A percentile compares a stretch with the other conserved stretches of the same genome.
phyloP scores from a whole-genome alignment of 345 rosid species.

The Dipteronia sinensis region DNA sequence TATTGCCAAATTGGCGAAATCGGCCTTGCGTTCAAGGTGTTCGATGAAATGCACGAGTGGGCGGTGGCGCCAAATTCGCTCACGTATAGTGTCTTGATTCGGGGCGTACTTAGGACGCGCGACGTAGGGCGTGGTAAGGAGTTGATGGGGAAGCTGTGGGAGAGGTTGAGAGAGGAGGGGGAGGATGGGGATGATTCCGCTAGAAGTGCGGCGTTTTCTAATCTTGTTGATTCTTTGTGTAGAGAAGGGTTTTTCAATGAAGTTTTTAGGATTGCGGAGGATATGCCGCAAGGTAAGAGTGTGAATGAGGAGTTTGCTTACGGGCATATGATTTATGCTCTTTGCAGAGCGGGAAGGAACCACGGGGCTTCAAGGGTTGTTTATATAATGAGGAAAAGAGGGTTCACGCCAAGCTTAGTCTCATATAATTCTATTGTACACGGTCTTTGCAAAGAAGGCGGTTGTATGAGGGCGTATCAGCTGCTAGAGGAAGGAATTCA shows the following conservation, averaged over 20 bases:
- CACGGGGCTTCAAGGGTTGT: slow-evolving; percentile 86
- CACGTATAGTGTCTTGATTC: slow-evolving; percentile 57
- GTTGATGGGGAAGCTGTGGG: slow-evolving; percentile 64
- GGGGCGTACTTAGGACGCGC: slow-evolving; percentile 56
- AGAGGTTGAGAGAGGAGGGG: slow-evolving; percentile 41
- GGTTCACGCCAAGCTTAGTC: slow-evolving; percentile 49
- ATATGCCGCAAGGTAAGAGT: slow-evolving; percentile 62
- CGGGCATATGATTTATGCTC: slow-evolving; percentile 74
- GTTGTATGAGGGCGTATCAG: slow-evolving; percentile 81
- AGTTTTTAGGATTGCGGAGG: slow-evolving; percentile 65
- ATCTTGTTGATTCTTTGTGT: slow-evolving; percentile 67
- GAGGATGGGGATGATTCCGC: slow-evolving; percentile 34
- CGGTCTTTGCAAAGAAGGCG: slow-evolving; percentile 72
- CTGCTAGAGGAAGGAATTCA: slow-evolving; percentile 69
- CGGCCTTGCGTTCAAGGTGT: slow-evolving; percentile 53
- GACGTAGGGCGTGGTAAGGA: slow-evolving; percentile 44
- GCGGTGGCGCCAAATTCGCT: slow-evolving; percentile 58
- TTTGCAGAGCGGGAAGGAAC: slow-evolving; percentile 57
- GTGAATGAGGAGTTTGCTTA: slow-evolving; percentile 58
- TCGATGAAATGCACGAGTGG: slow-evolving; percentile 66
- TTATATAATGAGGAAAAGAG: slow-evolving; percentile 69
- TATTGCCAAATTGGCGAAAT: slow-evolving; percentile 47
- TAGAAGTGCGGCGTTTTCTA: slow-evolving; percentile 65
- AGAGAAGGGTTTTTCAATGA: slow-evolving; percentile 64
- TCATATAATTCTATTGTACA: slow-evolving; percentile 81